These are phyloP conservation scores for Nematodospora anomalae DNA, from an alignment of 1,139 yeast genomes.

Conservation along the genomic window DNA sequence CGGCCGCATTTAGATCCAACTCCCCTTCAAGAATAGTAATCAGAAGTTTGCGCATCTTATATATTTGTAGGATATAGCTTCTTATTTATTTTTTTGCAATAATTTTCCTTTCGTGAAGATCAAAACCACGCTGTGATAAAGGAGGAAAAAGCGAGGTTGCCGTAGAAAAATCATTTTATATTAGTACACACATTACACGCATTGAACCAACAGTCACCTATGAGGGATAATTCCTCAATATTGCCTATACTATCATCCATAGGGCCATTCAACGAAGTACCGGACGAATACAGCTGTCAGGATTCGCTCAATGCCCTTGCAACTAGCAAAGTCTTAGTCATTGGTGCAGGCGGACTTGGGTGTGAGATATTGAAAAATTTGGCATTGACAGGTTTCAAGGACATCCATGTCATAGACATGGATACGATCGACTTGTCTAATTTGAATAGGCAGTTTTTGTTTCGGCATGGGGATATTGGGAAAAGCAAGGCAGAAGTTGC, in stretches of 20 bases:
- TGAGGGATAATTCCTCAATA: constrained; percentile 20
- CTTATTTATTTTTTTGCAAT: no score
- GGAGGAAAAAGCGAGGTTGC: no score
- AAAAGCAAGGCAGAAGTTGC: constrained; percentile 80
- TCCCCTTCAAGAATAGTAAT: background rate
- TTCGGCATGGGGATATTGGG: constrained; percentile 73
- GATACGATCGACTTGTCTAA: constrained; percentile 92
- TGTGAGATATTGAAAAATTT: constrained; percentile 88
- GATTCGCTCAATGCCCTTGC: constrained; percentile 29
- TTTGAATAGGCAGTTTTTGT: constrained; percentile 85
- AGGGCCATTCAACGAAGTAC: constrained; percentile 47
- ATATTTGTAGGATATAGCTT: no score
- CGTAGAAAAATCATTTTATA: no score
- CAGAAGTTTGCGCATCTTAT: constrained; percentile 1
- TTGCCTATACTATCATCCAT: constrained; percentile 24
- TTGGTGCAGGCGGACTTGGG: constrained; percentile 97
- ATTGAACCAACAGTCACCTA: no score
- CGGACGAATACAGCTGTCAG: constrained; percentile 32
- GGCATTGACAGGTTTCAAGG: constrained; percentile 71
- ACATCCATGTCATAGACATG: constrained; percentile 88
- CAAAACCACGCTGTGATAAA: no score
- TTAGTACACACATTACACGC: no score
- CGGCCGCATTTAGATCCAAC: constrained; percentile 7
- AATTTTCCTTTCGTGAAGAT: no score
- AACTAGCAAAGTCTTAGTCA: constrained; percentile 45